Percentiles rank a stretch among this genome's conserved stretches.
These are phyloP conservation scores for Akebia trifoliata DNA, from an alignment of 164 flowering plant species.

Conservation along the genomic window DNA sequence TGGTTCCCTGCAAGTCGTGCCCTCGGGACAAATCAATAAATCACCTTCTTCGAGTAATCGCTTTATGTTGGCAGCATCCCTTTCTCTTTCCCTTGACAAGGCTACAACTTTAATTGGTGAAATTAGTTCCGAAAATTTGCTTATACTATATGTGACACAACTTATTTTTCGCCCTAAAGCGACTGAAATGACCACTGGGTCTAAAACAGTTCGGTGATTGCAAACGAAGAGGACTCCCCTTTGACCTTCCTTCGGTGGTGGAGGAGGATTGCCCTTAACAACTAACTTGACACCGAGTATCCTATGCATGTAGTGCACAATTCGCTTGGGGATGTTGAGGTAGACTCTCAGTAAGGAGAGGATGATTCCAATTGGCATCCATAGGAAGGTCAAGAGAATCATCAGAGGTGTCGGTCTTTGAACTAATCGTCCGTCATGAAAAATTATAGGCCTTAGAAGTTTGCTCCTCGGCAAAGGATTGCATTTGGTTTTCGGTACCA, in stretches of 20 bases:
- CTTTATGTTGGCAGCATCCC: conserved; percentile 62
- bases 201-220: conserved; percentile 47
- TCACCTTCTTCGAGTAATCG: conserved; percentile 63
- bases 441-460: conserved; percentile 57
- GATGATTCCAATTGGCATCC: conserved; percentile 73
- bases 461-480: conserved; percentile 60
- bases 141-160: conserved; percentile 78
- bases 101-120: conserved; percentile 83
- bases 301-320: conserved; percentile 42
- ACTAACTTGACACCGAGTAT: conserved; percentile 54
- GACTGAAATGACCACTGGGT: conserved; percentile 70
- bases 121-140: conserved; percentile 62
- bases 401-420: conserved; percentile 62
- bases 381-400: conserved; percentile 58
- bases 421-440: conserved; percentile 67
- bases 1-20: conserved; percentile 82
- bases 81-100: conserved; percentile 56
- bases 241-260: conserved; percentile 50
- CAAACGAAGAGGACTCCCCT: conserved; percentile 47
- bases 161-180: conserved; percentile 70
- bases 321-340: conserved; percentile 46
- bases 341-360: conserved; percentile 58
- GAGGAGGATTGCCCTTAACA: conserved; percentile 80
- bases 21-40: conserved; percentile 80
- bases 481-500: conserved; percentile 56